Conservation (phyloP, 495 filamentous ascomycete genomes). For the Annulohypoxylon stygium region DNA sequence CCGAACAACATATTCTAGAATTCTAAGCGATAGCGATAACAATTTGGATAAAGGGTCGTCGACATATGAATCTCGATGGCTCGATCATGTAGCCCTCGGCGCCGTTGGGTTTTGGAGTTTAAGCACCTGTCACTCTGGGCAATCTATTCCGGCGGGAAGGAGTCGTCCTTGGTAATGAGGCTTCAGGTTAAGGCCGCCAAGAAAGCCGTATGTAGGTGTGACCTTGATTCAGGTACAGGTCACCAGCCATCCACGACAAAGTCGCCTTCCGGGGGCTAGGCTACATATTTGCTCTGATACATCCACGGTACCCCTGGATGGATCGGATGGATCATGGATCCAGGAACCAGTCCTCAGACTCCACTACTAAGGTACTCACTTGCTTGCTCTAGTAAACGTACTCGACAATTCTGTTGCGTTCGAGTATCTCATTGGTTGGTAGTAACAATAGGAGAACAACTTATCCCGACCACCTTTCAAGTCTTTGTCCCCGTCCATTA, state of each 20-base stretch:
- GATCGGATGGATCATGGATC: conserved; percentile 39
- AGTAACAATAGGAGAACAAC: conserved; percentile 33
- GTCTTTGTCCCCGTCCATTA: conserved; percentile 36
- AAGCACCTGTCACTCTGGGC: conserved; percentile 4
- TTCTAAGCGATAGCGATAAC: conserved; percentile 24
- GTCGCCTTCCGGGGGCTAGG: conserved; percentile 12
- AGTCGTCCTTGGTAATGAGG: conserved; percentile 14
- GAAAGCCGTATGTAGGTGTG: conserved; percentile 19
- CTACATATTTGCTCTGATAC: conserved; percentile 36
- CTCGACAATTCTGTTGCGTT: conserved; percentile 31
- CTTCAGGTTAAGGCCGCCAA: conserved; percentile 20
- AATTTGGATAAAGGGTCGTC: conserved; percentile 20
- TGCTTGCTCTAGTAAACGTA: conserved; percentile 18
- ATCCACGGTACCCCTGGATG: conserved; percentile 37
- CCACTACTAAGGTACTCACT: conserved; percentile 21
- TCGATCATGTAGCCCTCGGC: conserved; percentile 21
- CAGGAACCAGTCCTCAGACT: conserved; percentile 26
- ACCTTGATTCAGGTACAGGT: conserved; percentile 41
- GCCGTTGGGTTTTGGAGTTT: conserved; percentile 6
- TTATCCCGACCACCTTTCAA: conserved; percentile 11
- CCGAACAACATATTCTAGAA: conserved; percentile 34
- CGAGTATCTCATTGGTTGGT: conserved; percentile 29
- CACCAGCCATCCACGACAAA: conserved; percentile 25
- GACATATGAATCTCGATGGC: conserved; percentile 4
- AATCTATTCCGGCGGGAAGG: conserved; percentile 25